Conservation (phyloP, 495 filamentous ascomycete species). For the Mytilinidion resinicola region DNA sequence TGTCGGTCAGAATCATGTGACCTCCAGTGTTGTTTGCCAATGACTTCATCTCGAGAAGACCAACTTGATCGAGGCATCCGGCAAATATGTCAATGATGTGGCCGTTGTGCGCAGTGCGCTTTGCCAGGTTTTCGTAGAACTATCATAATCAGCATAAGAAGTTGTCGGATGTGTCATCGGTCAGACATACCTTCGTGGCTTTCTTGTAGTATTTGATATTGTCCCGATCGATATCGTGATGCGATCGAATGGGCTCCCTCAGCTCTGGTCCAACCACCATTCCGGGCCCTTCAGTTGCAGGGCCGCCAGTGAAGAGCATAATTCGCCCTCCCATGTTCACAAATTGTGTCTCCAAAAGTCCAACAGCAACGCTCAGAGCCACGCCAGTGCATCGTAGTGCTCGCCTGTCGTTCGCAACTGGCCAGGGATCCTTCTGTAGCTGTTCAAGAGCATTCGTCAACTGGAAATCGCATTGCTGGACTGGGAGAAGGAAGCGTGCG, state of each 20-base stretch:
- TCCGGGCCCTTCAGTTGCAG: conserved; percentile 92
- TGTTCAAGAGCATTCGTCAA: conserved; percentile 95
- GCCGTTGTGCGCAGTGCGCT: conserved; percentile 91
- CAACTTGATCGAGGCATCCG: conserved; percentile 96
- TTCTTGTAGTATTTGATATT: conserved; percentile 99
- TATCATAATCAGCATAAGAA: conserved; percentile 37
- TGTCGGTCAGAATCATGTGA: conserved; percentile 97
- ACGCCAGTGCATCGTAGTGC: conserved; percentile 92
- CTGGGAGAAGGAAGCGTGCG: conserved; percentile 86
- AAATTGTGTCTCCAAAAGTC: conserved; percentile 88
- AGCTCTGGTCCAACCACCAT: conserved; percentile 97
- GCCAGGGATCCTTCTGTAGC: conserved; percentile 97
- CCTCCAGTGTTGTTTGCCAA: conserved; percentile 93
- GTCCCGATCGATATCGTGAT: conserved; percentile 98
- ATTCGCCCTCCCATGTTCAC: conserved; percentile 91
- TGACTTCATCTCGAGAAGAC: conserved; percentile 97
- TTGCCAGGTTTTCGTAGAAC: conserved; percentile 98
- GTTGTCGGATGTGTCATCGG: not conserved
- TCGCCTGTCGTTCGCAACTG: conserved; percentile 88
- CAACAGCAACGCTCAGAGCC: conserved; percentile 89
- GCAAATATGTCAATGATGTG: conserved; percentile 98
- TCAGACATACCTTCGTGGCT: conserved; percentile 71
- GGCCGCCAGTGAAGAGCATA: conserved; percentile 95
- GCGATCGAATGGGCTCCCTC: conserved; percentile 93
- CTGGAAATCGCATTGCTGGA: conserved; percentile 96